Percentiles rank a stretch among this genome's conserved stretches.
Conservation (phyloP, 495 filamentous ascomycete species). For the Penicillium antarcticum region DNA sequence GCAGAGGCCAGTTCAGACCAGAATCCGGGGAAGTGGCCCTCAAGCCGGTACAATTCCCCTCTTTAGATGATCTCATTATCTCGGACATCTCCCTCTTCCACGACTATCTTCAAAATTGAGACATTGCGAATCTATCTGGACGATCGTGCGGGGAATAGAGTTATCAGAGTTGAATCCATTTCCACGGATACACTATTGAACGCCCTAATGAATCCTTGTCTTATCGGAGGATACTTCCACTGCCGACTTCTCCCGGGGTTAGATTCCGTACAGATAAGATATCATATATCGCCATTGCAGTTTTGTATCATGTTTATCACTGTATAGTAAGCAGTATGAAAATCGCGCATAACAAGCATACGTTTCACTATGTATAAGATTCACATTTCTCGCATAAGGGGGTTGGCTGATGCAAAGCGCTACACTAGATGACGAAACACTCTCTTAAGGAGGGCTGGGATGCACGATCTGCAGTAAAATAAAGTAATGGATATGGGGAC, state of each 20-base stretch:
- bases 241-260: not conserved
- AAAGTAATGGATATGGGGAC: not conserved
- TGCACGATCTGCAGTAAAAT: no score
- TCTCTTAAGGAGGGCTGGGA: not conserved
- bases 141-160: constrained; percentile 23
- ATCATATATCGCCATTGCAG: not conserved
- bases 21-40: constrained; percentile 22
- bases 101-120: not conserved
- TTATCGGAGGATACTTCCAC: constrained; percentile 4
- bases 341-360: not conserved
- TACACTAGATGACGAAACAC: not conserved
- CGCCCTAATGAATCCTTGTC: not conserved
- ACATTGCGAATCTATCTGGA: not conserved
- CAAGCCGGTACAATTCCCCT: constrained; percentile 2
- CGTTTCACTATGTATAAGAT: constrained; percentile 1
- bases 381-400: not conserved
- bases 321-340: not conserved
- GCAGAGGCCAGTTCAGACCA: constrained; percentile 9
- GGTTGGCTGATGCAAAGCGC: not conserved
- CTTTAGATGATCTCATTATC: constrained; percentile 11
- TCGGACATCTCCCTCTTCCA: not conserved
- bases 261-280: constrained; percentile 1
- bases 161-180: no score
- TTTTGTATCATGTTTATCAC: not conserved
- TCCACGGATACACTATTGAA: not conserved